Evolutionary conservation across 2,329 filamentous ascomycete species (phyloP).

Genomic region (Falciphora oryzae): DNA sequence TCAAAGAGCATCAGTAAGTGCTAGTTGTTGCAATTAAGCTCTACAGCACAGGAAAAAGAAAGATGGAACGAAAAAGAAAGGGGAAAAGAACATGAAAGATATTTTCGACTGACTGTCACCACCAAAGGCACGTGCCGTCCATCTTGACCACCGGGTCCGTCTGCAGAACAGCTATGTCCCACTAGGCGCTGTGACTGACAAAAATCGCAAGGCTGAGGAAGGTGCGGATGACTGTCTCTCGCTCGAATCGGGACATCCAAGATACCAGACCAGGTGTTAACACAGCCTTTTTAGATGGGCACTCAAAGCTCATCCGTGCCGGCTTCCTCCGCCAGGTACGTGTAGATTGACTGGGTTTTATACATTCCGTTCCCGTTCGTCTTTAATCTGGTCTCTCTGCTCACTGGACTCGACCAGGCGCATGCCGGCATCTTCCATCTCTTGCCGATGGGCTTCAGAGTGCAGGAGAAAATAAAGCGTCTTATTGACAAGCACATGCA

Average conservation of each 20-base stretch:
- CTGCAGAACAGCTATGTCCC: conserved; percentile 77
- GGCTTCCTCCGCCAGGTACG: conserved; percentile 67
- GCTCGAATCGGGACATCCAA: not conserved
- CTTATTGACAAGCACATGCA: conserved; percentile 89
- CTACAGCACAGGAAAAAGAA: not conserved
- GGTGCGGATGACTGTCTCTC: conserved; percentile 29
- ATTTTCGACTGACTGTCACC: not conserved
- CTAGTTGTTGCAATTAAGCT: not conserved
- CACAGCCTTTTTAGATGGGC: conserved; percentile 43
- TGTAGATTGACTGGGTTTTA: not conserved
- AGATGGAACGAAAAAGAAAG: not conserved
- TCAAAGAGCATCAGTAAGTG: not conserved
- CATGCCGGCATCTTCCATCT: conserved; percentile 91
- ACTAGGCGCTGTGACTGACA: conserved; percentile 49
- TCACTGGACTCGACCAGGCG: conserved; percentile 42
- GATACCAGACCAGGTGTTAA: not conserved
- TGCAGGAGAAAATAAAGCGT: conserved; percentile 81
- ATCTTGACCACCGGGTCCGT: conserved; percentile 30
- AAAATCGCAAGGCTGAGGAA: conserved; percentile 51
- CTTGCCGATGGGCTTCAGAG: conserved; percentile 76
- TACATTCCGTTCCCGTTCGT: not conserved
- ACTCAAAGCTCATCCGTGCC: conserved; percentile 62
- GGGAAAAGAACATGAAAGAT: not conserved
- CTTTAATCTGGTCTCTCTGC: not conserved
- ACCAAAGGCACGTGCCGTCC: conserved; percentile 10